Evolutionary conservation across 2,329 filamentous ascomycete genomes (phyloP).

Genomic region (Arthrocladium fulminans): DNA sequence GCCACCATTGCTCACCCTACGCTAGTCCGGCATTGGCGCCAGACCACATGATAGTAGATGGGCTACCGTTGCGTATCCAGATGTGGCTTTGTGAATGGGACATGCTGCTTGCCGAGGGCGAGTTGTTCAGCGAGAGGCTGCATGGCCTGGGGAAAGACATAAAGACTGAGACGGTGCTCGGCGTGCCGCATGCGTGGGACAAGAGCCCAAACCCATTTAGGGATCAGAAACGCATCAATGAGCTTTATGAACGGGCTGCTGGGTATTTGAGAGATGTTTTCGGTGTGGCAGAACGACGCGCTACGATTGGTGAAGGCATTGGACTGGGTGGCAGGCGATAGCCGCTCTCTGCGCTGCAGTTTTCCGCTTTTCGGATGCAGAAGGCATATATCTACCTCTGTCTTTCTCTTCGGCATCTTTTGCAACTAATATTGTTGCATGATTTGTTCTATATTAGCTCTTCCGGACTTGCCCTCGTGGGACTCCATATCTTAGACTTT

Average conservation of each 20-base stretch:
- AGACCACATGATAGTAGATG: constrained; percentile 43
- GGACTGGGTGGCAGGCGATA: constrained; percentile 8
- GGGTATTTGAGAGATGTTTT: constrained; percentile 37
- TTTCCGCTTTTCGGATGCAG: too few species aligned
- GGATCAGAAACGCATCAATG: constrained; percentile 34
- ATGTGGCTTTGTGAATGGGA: constrained; percentile 58
- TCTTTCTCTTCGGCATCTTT: too few species aligned
- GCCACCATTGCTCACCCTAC: constrained; percentile 47
- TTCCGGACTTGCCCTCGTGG: too few species aligned
- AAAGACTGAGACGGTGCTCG: constrained; percentile 38
- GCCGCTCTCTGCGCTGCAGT: too few species aligned
- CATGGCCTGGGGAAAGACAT: constrained; percentile 36
- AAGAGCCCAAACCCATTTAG: constrained; percentile 41
- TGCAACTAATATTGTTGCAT: too few species aligned
- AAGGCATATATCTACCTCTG: too few species aligned
- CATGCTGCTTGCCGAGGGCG: constrained; percentile 55
- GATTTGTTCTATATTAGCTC: too few species aligned
- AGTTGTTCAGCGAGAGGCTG: constrained; percentile 35
- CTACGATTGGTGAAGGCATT: constrained; percentile 8
- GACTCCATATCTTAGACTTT: too few species aligned
- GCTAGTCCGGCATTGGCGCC: constrained; percentile 51
- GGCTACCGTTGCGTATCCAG: constrained; percentile 51
- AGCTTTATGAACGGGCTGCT: constrained; percentile 37
- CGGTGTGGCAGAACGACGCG: constrained; percentile 13
- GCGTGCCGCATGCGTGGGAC: constrained; percentile 41